Percentiles rank a stretch among this genome's conserved stretches.
Conservation (phyloP, 116 monocot genomes). For the Zostera marina region DNA sequence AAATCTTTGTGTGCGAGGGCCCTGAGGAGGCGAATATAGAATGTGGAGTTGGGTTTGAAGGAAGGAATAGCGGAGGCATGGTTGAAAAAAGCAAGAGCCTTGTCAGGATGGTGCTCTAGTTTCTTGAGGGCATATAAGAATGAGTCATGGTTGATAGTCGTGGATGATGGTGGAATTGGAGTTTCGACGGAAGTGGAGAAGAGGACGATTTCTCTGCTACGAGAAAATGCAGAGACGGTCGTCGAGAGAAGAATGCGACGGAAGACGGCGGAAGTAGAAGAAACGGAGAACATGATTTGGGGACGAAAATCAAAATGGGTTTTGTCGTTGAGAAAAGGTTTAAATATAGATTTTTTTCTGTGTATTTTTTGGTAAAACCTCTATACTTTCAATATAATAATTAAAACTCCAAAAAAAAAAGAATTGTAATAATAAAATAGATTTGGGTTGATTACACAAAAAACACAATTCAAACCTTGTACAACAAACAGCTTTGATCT, state of each 20-base stretch:
- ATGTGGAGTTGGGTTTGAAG: constrained; percentile 20
- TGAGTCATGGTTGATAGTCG: constrained; percentile 8
- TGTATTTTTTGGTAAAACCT: too few relatives aligned
- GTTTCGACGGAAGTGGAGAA: neutral
- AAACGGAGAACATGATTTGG: neutral
- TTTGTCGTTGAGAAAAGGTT: too few relatives aligned
- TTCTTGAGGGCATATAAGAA: constrained; percentile 65
- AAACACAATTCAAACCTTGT: too few relatives aligned
- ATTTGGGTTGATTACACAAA: too few relatives aligned
- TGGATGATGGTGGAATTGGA: neutral
- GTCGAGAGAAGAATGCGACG: neutral
- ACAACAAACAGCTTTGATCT: too few relatives aligned
- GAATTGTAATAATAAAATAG: too few relatives aligned
- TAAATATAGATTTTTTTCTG: too few relatives aligned
- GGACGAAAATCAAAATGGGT: too few relatives aligned
- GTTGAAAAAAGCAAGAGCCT: constrained; percentile 54
- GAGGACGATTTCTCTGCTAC: neutral
- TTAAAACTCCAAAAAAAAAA: too few relatives aligned
- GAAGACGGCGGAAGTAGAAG: neutral
- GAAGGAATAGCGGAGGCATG: constrained; percentile 10
- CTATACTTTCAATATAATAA: too few relatives aligned
- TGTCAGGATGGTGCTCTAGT: constrained; percentile 33
- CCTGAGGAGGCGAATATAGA: constrained; percentile 63
- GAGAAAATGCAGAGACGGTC: neutral
- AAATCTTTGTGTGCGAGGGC: constrained; percentile 37